Evolutionary conservation across 1,139 yeast species (phyloP).

Genomic region (Spencermartinsiella ligniputridi): DNA sequence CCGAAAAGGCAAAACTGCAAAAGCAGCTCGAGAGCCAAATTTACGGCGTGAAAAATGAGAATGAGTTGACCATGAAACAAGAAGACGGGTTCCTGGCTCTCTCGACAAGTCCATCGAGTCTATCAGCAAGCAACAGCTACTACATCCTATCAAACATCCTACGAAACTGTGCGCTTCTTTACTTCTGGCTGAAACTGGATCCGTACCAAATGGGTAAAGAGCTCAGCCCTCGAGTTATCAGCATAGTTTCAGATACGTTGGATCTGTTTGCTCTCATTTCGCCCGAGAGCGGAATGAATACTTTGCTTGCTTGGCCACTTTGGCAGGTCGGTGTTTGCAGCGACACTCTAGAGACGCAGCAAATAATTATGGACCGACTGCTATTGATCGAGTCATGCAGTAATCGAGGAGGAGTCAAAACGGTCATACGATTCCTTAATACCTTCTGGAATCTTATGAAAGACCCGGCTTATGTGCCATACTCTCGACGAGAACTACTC

Average conservation of each 20-base stretch:
- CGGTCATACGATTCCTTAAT: constrained; percentile 16
- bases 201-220: constrained; percentile 5
- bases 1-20: constrained; percentile 14
- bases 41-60: not conserved
- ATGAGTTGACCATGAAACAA: not conserved
- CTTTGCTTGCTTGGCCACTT: constrained; percentile 18
- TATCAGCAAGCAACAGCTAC: not conserved
- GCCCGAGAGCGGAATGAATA: constrained; percentile 10
- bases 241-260: constrained; percentile 14
- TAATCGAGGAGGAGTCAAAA: constrained; percentile 13
- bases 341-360: constrained; percentile 15
- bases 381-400: constrained; percentile 12
- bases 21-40: constrained; percentile 10
- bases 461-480: constrained; percentile 11
- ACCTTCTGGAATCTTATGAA: constrained; percentile 18
- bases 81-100: constrained; percentile 1
- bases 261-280: constrained; percentile 12
- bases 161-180: constrained; percentile 14
- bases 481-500: constrained; percentile 15
- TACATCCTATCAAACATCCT: not conserved
- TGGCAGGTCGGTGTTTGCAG: constrained; percentile 24
- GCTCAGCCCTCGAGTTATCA: constrained; percentile 11
- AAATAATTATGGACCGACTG: constrained; percentile 14
- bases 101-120: not conserved
- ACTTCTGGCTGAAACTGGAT: constrained; percentile 17